Evolutionary conservation across 2,329 filamentous ascomycete species (phyloP), one percentile per base, ranked within the genome.

Genomic region (Trichoderma cornu-damae): DNA sequence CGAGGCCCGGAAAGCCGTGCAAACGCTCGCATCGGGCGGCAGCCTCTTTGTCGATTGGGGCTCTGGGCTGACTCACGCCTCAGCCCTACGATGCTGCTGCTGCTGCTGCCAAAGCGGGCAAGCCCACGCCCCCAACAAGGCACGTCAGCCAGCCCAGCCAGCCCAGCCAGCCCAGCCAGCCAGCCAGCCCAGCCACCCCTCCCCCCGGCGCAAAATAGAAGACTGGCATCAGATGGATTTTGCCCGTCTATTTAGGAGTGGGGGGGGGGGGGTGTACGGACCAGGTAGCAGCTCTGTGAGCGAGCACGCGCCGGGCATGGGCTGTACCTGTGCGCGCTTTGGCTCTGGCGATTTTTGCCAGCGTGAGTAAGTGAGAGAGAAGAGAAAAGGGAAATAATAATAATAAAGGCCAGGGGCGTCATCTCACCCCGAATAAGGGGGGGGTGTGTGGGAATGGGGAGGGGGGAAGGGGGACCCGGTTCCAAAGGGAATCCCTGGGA

Each of bases 51-150:
- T n/a, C 40, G 40, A 46, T 48, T 49, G 53, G 53, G 47, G 47
- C 47, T 50, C 38, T 50, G 34, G n/a, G 53, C 53, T 56, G 53
- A 56, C 53, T 56, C 43, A 40, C 24, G 34, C 34, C 53, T 56
- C 53, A 56, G 53, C 53, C 53, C 53, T 56, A 56, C 43, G 43
- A 22, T 42, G 26, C 28, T 34, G 37, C 37, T 40, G 16, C 16
- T 32, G 44, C 26, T 4, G 26, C 26, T 4, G 40, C 40, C 53
- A 40, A 56, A 56, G 22, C 38, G 12, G 22, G 44, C 22, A 49
- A 48, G 44, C 18, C 26, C 26, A 48, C 43, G 43, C 43, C 53
- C 53, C 53, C 53, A 48, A 54, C 34, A 26, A 20, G 44, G 24
- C 9, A 32, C 12, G 20, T 42, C 51, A n/a, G 51, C 46, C 51